Evolutionary conservation across 495 filamentous ascomycete species (phyloP), one percentile per base, ranked within the genome.

Genomic region (Penicillium arizonense): DNA sequence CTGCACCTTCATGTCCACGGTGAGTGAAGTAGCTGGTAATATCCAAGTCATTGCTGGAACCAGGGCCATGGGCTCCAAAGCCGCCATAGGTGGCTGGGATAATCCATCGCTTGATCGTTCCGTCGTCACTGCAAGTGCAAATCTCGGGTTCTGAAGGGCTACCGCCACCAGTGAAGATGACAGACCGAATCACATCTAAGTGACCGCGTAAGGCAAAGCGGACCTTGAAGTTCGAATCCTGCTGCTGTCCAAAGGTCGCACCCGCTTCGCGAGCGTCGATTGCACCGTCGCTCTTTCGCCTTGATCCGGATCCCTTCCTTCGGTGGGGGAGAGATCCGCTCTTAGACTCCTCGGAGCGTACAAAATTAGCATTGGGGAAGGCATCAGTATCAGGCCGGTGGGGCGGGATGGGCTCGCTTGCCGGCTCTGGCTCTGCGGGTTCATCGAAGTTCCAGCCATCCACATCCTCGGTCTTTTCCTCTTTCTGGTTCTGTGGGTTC

Each of bases 401-500:
- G 16, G 78, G 75, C 52, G 76, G 82, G 38, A 77, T 81, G 52
- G 67, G 68, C 55, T 76, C 80, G 40, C 77, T 63, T 23, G 83
- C 70, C 1, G 67, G 47, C 50, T 67, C 71, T 16, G 69, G 63
- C 11, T 68, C 69, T 3, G 55, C 39, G 4, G 74, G 76, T 47
- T 97, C 93, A 52, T 90, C 89, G 62, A 98, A 98, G 65, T 94
- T 90, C 94, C 94, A 98, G 10, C 80, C 87, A 68, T 96, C 92
- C 5, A 78, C 65, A 53, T 94, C 87, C 18, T 75, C 69, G 0
- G 63, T 55, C 44, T 46, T 44, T n/a, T 79, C 76, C 21, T 83
- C 64, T 3, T 50, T 40, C 14, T 37, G 40, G n/a, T 64, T 62
- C 44, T 68, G 65, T 20, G 50, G 47, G 14, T 65, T 59, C 28